Base-by-base conservation (phyloP, 805 yeast genomes). In the Ogataea nitratoaversa region DNA sequence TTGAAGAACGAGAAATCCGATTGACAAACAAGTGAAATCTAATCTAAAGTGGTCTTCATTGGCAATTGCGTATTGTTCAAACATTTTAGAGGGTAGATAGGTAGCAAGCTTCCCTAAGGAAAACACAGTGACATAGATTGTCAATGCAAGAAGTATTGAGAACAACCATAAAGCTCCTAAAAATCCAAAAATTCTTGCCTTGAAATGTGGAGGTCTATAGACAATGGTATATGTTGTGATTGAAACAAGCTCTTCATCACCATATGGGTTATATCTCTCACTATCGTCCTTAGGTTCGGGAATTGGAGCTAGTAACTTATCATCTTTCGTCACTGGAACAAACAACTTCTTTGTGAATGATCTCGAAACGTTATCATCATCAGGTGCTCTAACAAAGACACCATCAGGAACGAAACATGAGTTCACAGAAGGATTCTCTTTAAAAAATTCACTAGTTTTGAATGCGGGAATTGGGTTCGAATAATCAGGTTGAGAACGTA, bases 371-470 rank as follows among this genome's bases (percentile, higher is more conserved):
- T 80, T 81, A 56, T 90, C 97, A 48, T 76, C 76, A 43, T 78
- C 82, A 1, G 99, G 99, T 1, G 89, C 99, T 41, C 98, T 76
- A 25, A 90, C 78, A 53, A 76, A 83, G 34, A 69, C 67, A 3
- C 99, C 99, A 59, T 86, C 83, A 0, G 90, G 90, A 7, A 86
- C 78, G 55, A 84, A 84, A 35, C 76, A 79, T 0, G 84, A 79
- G 28, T 64, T 65, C 0, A 70, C 59, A 1, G 55, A 48, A 0
- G 70, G 63, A 41, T 75, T 60, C 3, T 63, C 63, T 9, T 59
- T 53, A 50, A 81, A 80, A 3, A 68, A 60, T 9, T 54, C 57
- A 2, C 44, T 38, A 0, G 84, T 80, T 35, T 72, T 76, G 2
- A 52, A 50, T 3, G 66, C 59, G 1, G 79, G 65, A 19, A 75